A percentile compares a stretch with the other conserved stretches of the same genome.
Evolutionary conservation across 1,284 basidiomycete genomes (phyloP).

Genomic region (Apiotrichum brassicae): DNA sequence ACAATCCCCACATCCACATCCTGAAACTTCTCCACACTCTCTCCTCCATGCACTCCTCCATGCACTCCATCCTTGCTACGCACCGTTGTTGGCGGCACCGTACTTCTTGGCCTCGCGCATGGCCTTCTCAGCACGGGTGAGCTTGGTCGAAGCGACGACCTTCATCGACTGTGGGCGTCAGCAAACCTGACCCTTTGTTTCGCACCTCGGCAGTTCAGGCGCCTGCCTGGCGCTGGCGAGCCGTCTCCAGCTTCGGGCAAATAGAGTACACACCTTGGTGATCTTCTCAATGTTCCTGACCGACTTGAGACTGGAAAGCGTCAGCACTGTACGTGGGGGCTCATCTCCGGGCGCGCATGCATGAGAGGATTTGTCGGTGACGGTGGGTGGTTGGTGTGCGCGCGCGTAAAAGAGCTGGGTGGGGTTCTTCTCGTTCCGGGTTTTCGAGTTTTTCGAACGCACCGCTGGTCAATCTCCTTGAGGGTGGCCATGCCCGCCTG

Average conservation of each 20-base stretch:
- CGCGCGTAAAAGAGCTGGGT: constrained; percentile 46
- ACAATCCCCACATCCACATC: too few species aligned
- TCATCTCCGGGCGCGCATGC: neutral
- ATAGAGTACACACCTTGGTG: constrained; percentile 67
- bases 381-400: neutral
- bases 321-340: neutral
- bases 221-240: too few species aligned
- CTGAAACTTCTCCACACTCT: neutral
- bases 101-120: constrained; percentile 93
- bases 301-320: constrained; percentile 61
- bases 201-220: neutral
- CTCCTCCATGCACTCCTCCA: neutral
- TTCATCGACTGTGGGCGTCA: constrained; percentile 80
- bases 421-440: too few species aligned
- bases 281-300: constrained; percentile 99
- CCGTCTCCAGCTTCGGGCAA: neutral
- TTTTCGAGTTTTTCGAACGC: constrained; percentile 19
- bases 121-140: constrained; percentile 89
- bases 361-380: neutral
- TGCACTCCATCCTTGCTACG: constrained; percentile 39
- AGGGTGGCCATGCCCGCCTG: constrained; percentile 90
- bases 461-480: constrained; percentile 89
- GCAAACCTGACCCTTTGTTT: neutral
- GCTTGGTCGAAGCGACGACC: constrained; percentile 97
- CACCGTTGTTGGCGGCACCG: constrained; percentile 87